Conservation (phyloP, 2,329 filamentous ascomycete genomes). For the Botrytis aclada region DNA sequence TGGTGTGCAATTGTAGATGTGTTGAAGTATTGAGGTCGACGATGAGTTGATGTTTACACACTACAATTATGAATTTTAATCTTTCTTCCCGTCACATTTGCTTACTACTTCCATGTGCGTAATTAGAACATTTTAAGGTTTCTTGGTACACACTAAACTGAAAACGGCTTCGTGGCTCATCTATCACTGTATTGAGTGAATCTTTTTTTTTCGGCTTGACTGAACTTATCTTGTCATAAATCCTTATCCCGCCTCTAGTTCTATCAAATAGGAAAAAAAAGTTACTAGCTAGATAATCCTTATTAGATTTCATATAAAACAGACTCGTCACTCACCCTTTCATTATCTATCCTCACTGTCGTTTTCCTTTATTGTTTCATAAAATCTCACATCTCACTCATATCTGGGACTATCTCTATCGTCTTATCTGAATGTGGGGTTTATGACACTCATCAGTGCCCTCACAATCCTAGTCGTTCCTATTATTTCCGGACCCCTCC, state of each 20-base stretch:
- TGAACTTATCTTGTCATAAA: not conserved
- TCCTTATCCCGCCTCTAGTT: not conserved
- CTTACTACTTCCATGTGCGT: slow-evolving; percentile 6
- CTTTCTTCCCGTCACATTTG: not conserved
- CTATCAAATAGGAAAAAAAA: not conserved
- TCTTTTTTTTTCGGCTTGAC: not conserved
- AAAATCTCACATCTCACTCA: not conserved
- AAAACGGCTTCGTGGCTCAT: slow-evolving; percentile 4
- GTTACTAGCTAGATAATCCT: not conserved
- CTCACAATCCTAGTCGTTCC: slow-evolving; percentile 15
- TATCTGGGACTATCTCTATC: not conserved
- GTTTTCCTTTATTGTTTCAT: not conserved
- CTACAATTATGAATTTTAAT: slow-evolving; percentile 13
- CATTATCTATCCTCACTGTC: not conserved
- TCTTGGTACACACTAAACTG: not conserved
- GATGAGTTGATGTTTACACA: slow-evolving; percentile 13
- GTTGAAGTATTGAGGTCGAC: slow-evolving; percentile 5
- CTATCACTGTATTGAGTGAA: not conserved
- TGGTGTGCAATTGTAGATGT: slow-evolving; percentile 13
- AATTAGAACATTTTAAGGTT: slow-evolving; percentile 3
- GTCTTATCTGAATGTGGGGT: slow-evolving; percentile 11
- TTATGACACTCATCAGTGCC: not conserved
- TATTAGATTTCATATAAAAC: slow-evolving; percentile 3
- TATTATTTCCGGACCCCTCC: slow-evolving; percentile 29
- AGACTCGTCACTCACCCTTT: not conserved